These are phyloP conservation scores for Inonotus obliquus DNA, from an alignment of 1,284 basidiomycete genomes.

Conservation along the genomic window DNA sequence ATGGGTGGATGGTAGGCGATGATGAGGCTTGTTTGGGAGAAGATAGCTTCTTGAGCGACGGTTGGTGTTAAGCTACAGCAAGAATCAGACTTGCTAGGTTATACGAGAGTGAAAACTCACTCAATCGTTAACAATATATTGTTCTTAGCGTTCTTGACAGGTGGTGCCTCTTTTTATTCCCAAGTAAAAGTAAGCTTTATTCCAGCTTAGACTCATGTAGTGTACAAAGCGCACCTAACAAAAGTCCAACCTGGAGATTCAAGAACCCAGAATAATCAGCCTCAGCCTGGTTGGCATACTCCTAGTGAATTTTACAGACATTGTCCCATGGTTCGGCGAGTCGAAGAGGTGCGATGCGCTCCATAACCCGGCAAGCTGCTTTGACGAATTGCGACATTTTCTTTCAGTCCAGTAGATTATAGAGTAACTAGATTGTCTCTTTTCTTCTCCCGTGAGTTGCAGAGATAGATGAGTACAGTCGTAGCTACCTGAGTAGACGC, in stretches of 20 bases:
- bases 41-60: conserved; percentile 73
- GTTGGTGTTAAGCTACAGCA: conserved; percentile 65
- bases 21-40: conserved; percentile 58
- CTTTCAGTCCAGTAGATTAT: no score
- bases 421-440: no score
- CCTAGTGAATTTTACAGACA: conserved; percentile 43
- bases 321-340: conserved; percentile 91
- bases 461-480: no score
- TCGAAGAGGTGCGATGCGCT: conserved; percentile 79
- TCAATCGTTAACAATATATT: conserved; percentile 82
- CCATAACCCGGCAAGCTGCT: conserved; percentile 58
- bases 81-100: neutral
- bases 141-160: conserved; percentile 46
- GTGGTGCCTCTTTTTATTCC: conserved; percentile 60
- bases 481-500: no score
- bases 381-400: conserved; percentile 37
- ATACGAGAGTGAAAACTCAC: conserved; percentile 39
- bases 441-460: no score
- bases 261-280: conserved; percentile 15
- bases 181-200: neutral
- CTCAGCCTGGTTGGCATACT: neutral
- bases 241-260: conserved; percentile 77
- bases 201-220: conserved; percentile 2
- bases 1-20: conserved; percentile 90
- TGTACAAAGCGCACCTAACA: conserved; percentile 53